Base-by-base conservation (phyloP, 73 alveolate species). In the Paramecium bursaria region DNA sequence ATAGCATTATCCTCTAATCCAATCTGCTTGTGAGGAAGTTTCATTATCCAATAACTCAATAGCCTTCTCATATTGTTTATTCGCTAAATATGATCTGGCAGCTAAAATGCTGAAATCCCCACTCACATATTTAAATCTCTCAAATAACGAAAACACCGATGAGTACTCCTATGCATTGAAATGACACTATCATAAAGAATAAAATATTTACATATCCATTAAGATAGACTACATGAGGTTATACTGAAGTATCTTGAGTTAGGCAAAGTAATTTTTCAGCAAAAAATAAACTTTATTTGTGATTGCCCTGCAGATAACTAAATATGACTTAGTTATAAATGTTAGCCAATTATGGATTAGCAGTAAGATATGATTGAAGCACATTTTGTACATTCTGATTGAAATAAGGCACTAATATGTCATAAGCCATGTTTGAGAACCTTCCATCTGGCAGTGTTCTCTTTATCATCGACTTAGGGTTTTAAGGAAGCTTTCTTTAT, bases 1-100 rank as follows among this genome's bases (percentile, higher is more conserved):
- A 51, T 80, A 50, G 10, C 90, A 79, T 46, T 39, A 39, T 19
- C 91, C 92, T 67, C 82, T n/a, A 21, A 67, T 19, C 82, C 82
- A 67, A 67, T 67, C 82, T 39, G 50, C 35, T 67, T 67, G 44
- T 15, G 53, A 67, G 1, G 82, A 25, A 1, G 2, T 5, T 67
- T 67, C 82, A 4, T 67, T 57, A 9, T 67, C 21, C 25, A 67
- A 67, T 15, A 67, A 21, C 39, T 67, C 82, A 6, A 67, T 67
- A 11, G 60, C 82, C 2, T 39, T 21, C 44, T 67, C 82, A 67
- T 67, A 67, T 67, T 67, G 55, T n/a, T 42, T 67, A 42, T 67
- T 67, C 21, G 35, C 53, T 21, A 21, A 42, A 11, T 39, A 42
- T 6, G 82, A 42, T 67, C 82, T 67, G n/a, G 82, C 82, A 0